Percentiles rank a stretch among this genome's conserved stretches.
These are phyloP conservation scores for Diaporthe sp. DNA, from an alignment of 2,329 filamentous ascomycete species.

Conservation along the genomic window DNA sequence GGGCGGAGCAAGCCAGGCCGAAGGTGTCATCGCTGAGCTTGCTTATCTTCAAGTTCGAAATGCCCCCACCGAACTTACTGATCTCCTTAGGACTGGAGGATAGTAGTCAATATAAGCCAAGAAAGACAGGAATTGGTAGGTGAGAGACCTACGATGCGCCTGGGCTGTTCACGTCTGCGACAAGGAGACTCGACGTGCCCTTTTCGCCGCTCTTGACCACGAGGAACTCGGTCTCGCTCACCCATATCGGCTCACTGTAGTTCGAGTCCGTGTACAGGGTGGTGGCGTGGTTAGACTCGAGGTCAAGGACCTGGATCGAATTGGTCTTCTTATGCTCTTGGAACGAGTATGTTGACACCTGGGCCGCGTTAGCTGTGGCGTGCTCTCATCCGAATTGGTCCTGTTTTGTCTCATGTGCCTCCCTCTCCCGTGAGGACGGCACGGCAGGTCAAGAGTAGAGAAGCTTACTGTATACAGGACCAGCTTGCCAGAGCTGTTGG, in stretches of 20 bases:
- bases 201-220: conserved; percentile 66
- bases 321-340: conserved; percentile 76
- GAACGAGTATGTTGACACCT: conserved; percentile 85
- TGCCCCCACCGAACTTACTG: conserved; percentile 62
- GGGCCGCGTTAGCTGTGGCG: conserved; percentile 34
- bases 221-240: conserved; percentile 74
- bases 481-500: conserved; percentile 76
- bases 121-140: not conserved
- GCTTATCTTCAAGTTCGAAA: conserved; percentile 73
- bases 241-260: conserved; percentile 82
- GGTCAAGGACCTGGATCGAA: conserved; percentile 78
- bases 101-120: not conserved
- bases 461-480: conserved; percentile 72
- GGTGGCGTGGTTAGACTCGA: conserved; percentile 74
- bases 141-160: conserved; percentile 54
- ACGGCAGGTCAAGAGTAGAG: not conserved
- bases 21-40: conserved; percentile 63
- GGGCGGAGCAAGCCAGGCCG: conserved; percentile 71
- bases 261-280: conserved; percentile 74
- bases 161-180: conserved; percentile 53
- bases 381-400: not conserved
- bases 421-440: not conserved
- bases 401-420: not conserved
- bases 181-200: conserved; percentile 61
- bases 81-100: conserved; percentile 59